phyloP scores from a whole-genome alignment of 768 basidiomycete species.

The Cystobasidiopsis lactophilus region DNA sequence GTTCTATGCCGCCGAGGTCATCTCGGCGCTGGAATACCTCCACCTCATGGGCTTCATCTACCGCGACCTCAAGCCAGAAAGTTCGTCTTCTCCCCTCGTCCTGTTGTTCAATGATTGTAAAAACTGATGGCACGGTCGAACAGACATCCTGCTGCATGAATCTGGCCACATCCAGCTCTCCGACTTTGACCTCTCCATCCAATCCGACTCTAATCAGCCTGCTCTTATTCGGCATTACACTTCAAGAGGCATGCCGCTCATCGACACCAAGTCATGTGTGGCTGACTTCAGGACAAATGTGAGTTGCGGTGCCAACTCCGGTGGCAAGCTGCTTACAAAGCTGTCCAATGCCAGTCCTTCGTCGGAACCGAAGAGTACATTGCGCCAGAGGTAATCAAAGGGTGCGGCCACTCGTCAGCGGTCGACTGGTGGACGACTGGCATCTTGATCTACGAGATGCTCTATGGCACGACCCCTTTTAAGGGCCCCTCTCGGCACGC shows the following conservation, averaged over 20 bases:
- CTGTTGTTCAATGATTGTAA: not conserved
- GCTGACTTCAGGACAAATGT: slow-evolving; percentile 84
- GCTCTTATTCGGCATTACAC: slow-evolving; percentile 62
- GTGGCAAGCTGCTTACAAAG: not conserved
- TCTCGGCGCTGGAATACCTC: slow-evolving; percentile 89
- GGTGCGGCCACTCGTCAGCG: slow-evolving; percentile 86
- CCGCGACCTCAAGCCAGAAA: slow-evolving; percentile 96
- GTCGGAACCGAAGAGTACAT: slow-evolving; percentile 99
- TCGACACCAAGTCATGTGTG: slow-evolving; percentile 93
- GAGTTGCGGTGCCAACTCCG: slow-evolving; percentile 21
- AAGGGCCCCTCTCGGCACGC: slow-evolving; percentile 85
- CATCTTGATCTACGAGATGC: slow-evolving; percentile 86
- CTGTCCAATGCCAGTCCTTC: slow-evolving; percentile 32
- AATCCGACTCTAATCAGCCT: slow-evolving; percentile 59
- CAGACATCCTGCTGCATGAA: slow-evolving; percentile 91
- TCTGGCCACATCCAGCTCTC: slow-evolving; percentile 99
- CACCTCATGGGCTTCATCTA: slow-evolving; percentile 99
- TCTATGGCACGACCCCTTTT: slow-evolving; percentile 96
- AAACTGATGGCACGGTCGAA: not conserved
- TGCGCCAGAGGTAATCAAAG: slow-evolving; percentile 93
- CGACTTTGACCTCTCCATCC: slow-evolving; percentile 96
- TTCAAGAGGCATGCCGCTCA: slow-evolving; percentile 75
- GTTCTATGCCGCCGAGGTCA: slow-evolving; percentile 97
- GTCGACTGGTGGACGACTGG: slow-evolving; percentile 97
- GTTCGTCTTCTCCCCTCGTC: slow-evolving; percentile 33